phyloP scores from a whole-genome alignment of 805 yeast species.

The Pichia rugopelliculosa region DNA sequence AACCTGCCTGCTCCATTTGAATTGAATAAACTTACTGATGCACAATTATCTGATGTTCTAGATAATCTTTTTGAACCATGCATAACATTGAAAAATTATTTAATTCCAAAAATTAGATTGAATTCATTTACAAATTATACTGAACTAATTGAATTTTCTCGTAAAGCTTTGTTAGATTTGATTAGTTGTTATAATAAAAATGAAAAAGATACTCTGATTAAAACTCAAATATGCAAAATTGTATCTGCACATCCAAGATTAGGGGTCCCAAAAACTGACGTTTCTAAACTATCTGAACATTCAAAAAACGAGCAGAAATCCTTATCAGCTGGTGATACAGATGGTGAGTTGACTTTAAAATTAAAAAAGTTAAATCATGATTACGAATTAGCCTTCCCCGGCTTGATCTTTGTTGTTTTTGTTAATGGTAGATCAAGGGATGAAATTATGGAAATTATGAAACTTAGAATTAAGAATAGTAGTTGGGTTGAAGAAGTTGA shows the following conservation, averaged over 20 bases:
- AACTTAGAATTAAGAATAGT: slow-evolving; percentile 45
- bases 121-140: slow-evolving; percentile 21
- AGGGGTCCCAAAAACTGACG: slow-evolving; percentile 46
- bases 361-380: slow-evolving; percentile 46
- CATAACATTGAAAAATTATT: slow-evolving; percentile 33
- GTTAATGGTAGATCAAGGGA: slow-evolving; percentile 75
- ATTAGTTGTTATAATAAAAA: slow-evolving; percentile 1
- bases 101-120: slow-evolving; percentile 25
- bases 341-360: slow-evolving; percentile 41
- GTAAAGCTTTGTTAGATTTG: slow-evolving; percentile 8
- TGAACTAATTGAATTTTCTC: slow-evolving; percentile 20
- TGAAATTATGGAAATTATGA: slow-evolving; percentile 59
- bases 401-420: slow-evolving; percentile 79
- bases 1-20: slow-evolving; percentile 25
- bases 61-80: slow-evolving; percentile 64
- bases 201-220: not conserved
- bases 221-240: slow-evolving; percentile 34
- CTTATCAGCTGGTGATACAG: slow-evolving; percentile 34
- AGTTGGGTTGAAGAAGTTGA: slow-evolving; percentile 47
- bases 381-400: slow-evolving; percentile 43
- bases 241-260: slow-evolving; percentile 89
- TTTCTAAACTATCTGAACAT: slow-evolving; percentile 47
- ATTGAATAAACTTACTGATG: slow-evolving; percentile 17
- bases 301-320: slow-evolving; percentile 67
- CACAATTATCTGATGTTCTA: slow-evolving; percentile 34